phyloP scores from a whole-genome alignment of 176 grass and related monocot species.

The Olyra latifolia region DNA sequence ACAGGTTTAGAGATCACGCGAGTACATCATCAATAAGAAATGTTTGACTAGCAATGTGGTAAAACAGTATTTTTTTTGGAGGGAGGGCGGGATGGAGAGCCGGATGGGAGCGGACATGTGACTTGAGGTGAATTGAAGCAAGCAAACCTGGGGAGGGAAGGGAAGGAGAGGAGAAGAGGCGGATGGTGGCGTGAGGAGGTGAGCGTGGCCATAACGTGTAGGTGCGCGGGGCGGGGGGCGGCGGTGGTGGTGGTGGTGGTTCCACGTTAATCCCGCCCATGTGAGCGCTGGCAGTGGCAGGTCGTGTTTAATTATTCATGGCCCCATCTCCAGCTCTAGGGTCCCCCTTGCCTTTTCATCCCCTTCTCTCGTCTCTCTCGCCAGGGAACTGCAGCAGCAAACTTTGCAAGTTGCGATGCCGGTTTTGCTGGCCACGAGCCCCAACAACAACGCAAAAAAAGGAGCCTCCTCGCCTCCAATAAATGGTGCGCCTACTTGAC shows the following conservation, averaged over 20 bases:
- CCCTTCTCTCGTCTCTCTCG: background rate
- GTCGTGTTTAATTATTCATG: constrained; percentile 51
- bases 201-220: constrained; percentile 34
- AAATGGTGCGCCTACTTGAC: background rate
- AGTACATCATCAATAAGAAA: background rate
- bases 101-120: background rate
- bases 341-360: background rate
- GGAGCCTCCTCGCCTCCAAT: background rate
- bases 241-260: constrained; percentile 29
- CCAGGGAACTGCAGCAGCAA: background rate
- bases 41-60: background rate
- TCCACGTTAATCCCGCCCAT: constrained; percentile 44
- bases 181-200: background rate
- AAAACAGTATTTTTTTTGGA: background rate
- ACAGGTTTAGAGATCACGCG: background rate
- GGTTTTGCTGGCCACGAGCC: background rate
- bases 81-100: background rate
- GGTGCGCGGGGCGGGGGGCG: constrained; percentile 10
- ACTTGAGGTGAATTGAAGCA: constrained; percentile 1
- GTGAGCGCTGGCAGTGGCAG: constrained; percentile 44
- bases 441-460: background rate
- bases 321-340: background rate
- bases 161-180: background rate
- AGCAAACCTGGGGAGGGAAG: background rate
- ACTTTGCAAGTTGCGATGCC: background rate